Conservation (phyloP, 768 basidiomycete genomes). For the Panus rudis region DNA sequence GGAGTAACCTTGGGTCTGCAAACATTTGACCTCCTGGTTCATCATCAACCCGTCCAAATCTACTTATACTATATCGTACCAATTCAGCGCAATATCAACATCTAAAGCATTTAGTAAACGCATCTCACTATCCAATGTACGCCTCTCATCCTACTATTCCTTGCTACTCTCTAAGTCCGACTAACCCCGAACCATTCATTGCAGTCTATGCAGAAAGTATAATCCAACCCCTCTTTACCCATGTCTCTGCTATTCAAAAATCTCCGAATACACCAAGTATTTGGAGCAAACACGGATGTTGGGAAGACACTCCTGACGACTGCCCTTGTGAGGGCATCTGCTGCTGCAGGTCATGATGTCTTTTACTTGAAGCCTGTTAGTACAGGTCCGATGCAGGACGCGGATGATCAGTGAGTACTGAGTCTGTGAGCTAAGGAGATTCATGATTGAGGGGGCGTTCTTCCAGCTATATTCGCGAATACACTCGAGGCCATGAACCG, state of each 20-base stretch:
- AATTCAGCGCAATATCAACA: no score
- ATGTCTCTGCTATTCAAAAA: slow-evolving; percentile 86
- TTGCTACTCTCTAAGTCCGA: no score
- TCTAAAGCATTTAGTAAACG: no score
- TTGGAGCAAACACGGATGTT: slow-evolving; percentile 94
- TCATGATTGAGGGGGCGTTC: neutral
- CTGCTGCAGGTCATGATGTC: slow-evolving; percentile 40
- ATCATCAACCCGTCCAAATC: no score
- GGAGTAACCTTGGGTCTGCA: no score
- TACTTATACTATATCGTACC: no score
- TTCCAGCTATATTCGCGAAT: slow-evolving; percentile 61
- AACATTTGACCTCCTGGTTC: no score
- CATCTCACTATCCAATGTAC: no score
- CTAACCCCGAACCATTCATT: no score
- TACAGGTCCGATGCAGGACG: slow-evolving; percentile 73
- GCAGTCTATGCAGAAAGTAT: no score
- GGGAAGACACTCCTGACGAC: slow-evolving; percentile 91
- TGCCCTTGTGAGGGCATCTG: slow-evolving; percentile 77
- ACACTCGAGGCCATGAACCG: slow-evolving; percentile 33
- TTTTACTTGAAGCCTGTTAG: slow-evolving; percentile 88
- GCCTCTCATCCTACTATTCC: no score
- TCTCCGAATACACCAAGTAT: slow-evolving; percentile 82
- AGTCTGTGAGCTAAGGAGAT: neutral
- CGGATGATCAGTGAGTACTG: slow-evolving; percentile 72
- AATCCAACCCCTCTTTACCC: no score